phyloP scores from a whole-genome alignment of 1,284 basidiomycete genomes.

The Peniophora sp. region DNA sequence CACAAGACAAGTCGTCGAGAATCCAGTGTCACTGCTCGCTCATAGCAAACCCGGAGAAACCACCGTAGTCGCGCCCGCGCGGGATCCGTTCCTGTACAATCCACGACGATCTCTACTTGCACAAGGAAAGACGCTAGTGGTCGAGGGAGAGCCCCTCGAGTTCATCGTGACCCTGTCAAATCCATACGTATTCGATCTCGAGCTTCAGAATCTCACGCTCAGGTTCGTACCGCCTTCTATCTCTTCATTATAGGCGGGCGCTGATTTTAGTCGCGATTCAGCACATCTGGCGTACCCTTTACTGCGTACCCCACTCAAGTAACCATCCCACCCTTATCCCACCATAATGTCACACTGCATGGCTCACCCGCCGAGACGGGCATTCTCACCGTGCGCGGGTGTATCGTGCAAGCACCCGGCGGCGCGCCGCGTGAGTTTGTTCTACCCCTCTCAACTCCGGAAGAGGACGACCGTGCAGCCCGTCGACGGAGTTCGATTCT shows the following conservation, averaged over 20 bases:
- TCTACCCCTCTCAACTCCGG: conserved; percentile 66
- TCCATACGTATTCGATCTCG: conserved; percentile 86
- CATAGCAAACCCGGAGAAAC: conserved; percentile 30
- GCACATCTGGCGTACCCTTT: conserved; percentile 77
- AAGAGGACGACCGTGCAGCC: conserved; percentile 58
- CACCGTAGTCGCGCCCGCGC: conserved; percentile 45
- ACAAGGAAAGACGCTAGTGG: conserved; percentile 59
- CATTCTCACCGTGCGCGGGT: conserved; percentile 67
- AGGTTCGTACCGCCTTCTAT: conserved; percentile 44
- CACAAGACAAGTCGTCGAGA: conserved; percentile 68
- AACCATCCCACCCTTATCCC: conserved; percentile 65
- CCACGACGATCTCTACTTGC: conserved; percentile 55
- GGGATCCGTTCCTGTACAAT: conserved; percentile 85
- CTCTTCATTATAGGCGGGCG: neutral
- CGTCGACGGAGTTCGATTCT: conserved; percentile 51
- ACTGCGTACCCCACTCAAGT: conserved; percentile 53
- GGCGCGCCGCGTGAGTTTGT: conserved; percentile 67
- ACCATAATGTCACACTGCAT: conserved; percentile 66
- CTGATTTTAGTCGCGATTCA: conserved; percentile 21
- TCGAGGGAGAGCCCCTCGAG: conserved; percentile 80
- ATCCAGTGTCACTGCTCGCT: conserved; percentile 48
- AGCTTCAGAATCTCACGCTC: conserved; percentile 73
- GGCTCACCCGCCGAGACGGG: conserved; percentile 67
- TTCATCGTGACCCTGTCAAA: conserved; percentile 84
- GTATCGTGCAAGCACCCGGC: conserved; percentile 69